Evolutionary conservation across 345 rosid genomes (phyloP), one percentile per base, ranked within the genome.

Genomic region (Mercurialis annua): DNA sequence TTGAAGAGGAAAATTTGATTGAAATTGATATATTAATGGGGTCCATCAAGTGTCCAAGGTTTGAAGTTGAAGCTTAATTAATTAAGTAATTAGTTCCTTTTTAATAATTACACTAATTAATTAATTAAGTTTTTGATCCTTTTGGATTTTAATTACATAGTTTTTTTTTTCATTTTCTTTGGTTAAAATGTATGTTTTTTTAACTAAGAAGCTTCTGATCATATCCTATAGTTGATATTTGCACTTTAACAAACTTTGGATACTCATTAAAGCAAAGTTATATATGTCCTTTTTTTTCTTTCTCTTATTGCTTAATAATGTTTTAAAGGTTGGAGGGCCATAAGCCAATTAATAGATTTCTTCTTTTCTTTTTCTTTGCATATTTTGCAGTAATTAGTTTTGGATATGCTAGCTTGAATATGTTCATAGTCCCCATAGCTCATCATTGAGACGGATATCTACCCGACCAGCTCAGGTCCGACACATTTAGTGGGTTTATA

Each of bases 1-100:
- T 40, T 40, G 92, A 91, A 66, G 97, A 91, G 29, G 97, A 91
- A n/a, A 91, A 88, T 70, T 67, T 89, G 74, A 85, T 89, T 47
- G 97, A 91, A 82, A 91, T 91, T 67, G 97, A 89, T 70, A 81
- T 91, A 51, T 91, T 86, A 24, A 70, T 87, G 57, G 96, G 97
- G 38, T 91, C 90, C 61, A 87, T 87, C 79, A 89, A 87, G 75
- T 87, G 82, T 78, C 73, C 92, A 46, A 81, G 91, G 80, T 85
- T 83, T 70, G 86, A 83, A 76, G 83, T 85, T 83, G 79, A 85
- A 82, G 86, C 85, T 21, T 82, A 67, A 66, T 24, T 30, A 11
- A 3, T 4, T 48, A 52, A 12, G 7, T 58, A 9, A 17, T 18
- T 20, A 20, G 26, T 50, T 8, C 17, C 18, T 10, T 36, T 59